Base-by-base conservation (phyloP, 164 flowering plant genomes). In the Sedum album region DNA sequence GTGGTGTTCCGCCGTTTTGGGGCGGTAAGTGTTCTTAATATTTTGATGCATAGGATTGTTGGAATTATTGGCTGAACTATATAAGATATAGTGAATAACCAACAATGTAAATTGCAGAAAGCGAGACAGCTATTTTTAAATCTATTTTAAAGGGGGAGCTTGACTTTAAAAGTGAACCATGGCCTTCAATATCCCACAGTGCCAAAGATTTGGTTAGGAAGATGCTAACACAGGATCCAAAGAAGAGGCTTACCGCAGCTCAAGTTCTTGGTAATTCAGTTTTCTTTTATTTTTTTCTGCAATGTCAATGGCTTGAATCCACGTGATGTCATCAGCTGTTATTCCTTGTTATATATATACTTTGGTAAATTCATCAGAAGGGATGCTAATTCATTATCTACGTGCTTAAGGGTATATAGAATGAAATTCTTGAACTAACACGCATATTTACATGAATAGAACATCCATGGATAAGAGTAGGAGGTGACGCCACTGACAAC, bases 81-180 rank as follows among this genome's bases (percentile, higher is more conserved):
- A 1, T 1, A 39, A 39, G 13, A 46, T 46, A 18, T 1, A 11
- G 2, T 46, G 51, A 46, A 6, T 46, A 46, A 5, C 39, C 38
- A 15, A 28, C 39, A 28, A 18, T 9, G 67, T 18, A 60, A 38
- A 67, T 60, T 70, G 72, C 80, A 86, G 88, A 84, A 76, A 84
- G 76, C 66, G 88, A 84, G 53, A 86, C 75, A 70, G 90, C 85
- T 53, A 86, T 84, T 74, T 86, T 86, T 73, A 81, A 86, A 75
- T 86, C 83, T 26, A 78, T 86, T 65, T 69, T 86, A 66, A 11
- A 81, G 72, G 90, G n/a, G 86, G 41, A 38, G 41, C 41, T 38
- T 38, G 41, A 38, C 10, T 38, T 38, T 38, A 10, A 38, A 38
- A 38, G 41, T 38, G 41, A 38, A 38, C 41, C 41, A 6, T 38